phyloP scores from a whole-genome alignment of 345 rosid genomes.

The Lepidium sativum region DNA sequence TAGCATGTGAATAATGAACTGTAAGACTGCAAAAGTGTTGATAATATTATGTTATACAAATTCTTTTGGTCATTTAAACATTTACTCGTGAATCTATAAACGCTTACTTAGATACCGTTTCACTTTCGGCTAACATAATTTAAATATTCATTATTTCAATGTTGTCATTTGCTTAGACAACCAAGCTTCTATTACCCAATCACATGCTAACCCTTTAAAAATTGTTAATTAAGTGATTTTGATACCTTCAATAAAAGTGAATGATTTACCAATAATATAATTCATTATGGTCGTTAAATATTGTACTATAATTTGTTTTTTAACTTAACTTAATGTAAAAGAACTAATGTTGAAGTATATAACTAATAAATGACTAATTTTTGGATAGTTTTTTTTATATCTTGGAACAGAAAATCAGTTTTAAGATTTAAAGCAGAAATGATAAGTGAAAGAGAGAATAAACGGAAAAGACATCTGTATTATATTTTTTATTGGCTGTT shows the following conservation, averaged over 20 bases:
- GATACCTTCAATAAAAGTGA: neutral
- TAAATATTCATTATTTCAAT: neutral
- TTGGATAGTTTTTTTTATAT: no score
- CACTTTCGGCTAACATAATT: conserved; percentile 28
- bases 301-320: no score
- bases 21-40: conserved; percentile 22
- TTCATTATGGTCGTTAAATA: neutral
- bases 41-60: neutral
- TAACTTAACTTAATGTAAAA: no score
- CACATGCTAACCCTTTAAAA: conserved; percentile 12
- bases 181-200: conserved; percentile 10
- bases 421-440: no score
- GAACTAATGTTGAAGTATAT: no score
- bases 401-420: no score
- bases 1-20: conserved; percentile 31
- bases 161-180: conserved; percentile 22
- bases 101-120: conserved; percentile 12
- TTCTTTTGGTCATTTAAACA: conserved; percentile 9
- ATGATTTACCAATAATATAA: neutral
- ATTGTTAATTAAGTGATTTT: neutral
- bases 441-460: no score
- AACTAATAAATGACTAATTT: no score
- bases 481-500: neutral
- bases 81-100: neutral
- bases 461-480: no score